Base-by-base conservation (phyloP, 306 rosid genomes). In the Comarum palustre region DNA sequence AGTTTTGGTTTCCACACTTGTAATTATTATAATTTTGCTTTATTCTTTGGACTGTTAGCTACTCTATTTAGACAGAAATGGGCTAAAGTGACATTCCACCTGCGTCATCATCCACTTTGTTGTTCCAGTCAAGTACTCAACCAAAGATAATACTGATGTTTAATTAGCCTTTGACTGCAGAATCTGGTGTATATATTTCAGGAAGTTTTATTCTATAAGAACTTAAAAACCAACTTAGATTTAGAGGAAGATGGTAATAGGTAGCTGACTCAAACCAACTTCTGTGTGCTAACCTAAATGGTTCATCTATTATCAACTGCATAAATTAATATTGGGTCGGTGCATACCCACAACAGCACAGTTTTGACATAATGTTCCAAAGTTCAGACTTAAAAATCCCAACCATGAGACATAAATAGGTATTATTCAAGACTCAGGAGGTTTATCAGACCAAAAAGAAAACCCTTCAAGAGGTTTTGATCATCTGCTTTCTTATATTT, bases 71-170 rank as follows among this genome's bases (percentile, higher is more conserved):
- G 74, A 24, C 48, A 48, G 20, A 57, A 42, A 59, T 76, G 69
- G 69, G 73, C 22, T 72, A 22, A 66, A 83, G 76, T 59, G 78
- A 80, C 61, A 63, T 54, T 81, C 83, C 34, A 27, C 66, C 76
- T 78, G 54, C 12, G 47, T 59, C 66, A 60, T 39, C 71, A 79
- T 64, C 77, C 71, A 75, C 59, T 54, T 59, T 66, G 29, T 19
- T 32, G 66, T 73, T 63, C 51, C 60, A 15, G 20, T 48, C 36
- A 72, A 68, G 25, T 68, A 71, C 54, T 67, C 65, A 31, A 58
- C 41, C 34, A 51, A 24, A 17, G 29, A 57, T 3, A 71, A 54
- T 32, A 72, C 72, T 25, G n/a, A 63, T 55, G 3, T 15, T 41
- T 20, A 9, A n/a, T n/a, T n/a, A n/a, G 17, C 12, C 17, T 43